A percentile compares a stretch with the other conserved stretches of the same genome.
Conservation (phyloP, 768 basidiomycete species). For the Suillus plorans region DNA sequence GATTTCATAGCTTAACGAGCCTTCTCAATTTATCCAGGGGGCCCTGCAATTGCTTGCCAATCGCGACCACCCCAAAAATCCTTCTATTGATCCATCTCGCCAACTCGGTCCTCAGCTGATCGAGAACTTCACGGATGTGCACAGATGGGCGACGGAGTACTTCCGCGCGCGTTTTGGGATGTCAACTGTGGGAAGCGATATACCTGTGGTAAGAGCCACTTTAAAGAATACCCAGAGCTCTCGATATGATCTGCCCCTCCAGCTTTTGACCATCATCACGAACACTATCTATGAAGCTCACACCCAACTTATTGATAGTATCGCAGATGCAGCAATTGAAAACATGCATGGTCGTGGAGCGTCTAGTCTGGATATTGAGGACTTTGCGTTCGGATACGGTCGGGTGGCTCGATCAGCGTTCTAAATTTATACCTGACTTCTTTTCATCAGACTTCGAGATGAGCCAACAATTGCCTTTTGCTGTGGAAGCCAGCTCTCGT, state of each 20-base stretch:
- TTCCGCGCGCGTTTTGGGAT: conserved; percentile 22
- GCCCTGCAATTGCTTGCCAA: conserved; percentile 29
- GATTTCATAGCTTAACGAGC: conserved; percentile 21
- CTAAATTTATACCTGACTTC: neutral
- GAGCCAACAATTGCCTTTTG: conserved; percentile 32
- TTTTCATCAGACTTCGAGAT: conserved; percentile 24
- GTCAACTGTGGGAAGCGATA: conserved; percentile 15
- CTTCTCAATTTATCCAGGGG: conserved; percentile 23
- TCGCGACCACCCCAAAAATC: conserved; percentile 16
- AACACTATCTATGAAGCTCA: conserved; percentile 32
- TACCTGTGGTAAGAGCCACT: conserved; percentile 17
- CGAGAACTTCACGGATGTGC: conserved; percentile 30
- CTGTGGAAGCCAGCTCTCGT: conserved; percentile 23
- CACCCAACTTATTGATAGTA: conserved; percentile 25
- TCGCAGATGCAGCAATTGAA: conserved; percentile 24
- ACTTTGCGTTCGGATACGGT: conserved; percentile 33
- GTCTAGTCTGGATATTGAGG: conserved; percentile 16
- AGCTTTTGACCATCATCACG: conserved; percentile 30
- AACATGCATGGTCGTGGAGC: conserved; percentile 24
- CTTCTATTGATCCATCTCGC: conserved; percentile 14
- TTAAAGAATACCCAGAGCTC: neutral
- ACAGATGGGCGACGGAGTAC: conserved; percentile 27
- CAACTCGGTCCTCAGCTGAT: conserved; percentile 29
- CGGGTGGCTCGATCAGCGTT: conserved; percentile 1
- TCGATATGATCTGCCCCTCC: neutral